These are phyloP conservation scores for Saksenaea oblongispora DNA, from an alignment of 371 early-diverging fungal genomes.

Conservation along the genomic window DNA sequence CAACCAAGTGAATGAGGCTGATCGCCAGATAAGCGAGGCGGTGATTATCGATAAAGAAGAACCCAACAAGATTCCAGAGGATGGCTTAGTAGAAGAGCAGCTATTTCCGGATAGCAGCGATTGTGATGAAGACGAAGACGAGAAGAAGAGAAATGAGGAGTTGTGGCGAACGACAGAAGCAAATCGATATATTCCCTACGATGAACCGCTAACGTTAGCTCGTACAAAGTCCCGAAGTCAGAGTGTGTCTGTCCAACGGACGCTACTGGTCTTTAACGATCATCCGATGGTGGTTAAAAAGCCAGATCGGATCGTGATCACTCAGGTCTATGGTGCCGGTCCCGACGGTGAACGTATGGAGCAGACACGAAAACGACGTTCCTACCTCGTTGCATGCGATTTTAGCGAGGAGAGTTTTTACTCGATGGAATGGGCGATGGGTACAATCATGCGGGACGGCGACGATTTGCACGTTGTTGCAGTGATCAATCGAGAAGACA, in stretches of 20 bases:
- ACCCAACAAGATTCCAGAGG: slow-evolving; percentile 16
- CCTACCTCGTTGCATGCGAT: slow-evolving; percentile 45
- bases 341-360: slow-evolving; percentile 19
- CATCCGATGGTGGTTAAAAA: slow-evolving; percentile 9
- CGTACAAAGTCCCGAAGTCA: slow-evolving; percentile 17
- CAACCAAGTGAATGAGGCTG: slow-evolving; percentile 3
- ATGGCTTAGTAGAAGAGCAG: slow-evolving; percentile 5
- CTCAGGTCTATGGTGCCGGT: slow-evolving; percentile 29
- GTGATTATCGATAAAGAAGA: slow-evolving; percentile 10
- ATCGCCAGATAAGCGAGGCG: background rate
- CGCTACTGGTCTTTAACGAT: slow-evolving; percentile 15
- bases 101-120: background rate
- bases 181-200: slow-evolving; percentile 29
- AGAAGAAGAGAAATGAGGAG: slow-evolving; percentile 25
- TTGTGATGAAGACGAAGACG: slow-evolving; percentile 16
- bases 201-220: background rate
- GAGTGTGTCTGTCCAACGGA: slow-evolving; percentile 15
- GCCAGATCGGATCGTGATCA: slow-evolving; percentile 15
- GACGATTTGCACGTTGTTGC: slow-evolving; percentile 57
- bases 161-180: slow-evolving; percentile 31
- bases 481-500: slow-evolving; percentile 51
- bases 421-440: slow-evolving; percentile 57
- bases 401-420: slow-evolving; percentile 44
- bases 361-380: slow-evolving; percentile 19
- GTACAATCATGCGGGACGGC: slow-evolving; percentile 57